phyloP scores from a whole-genome alignment of 495 filamentous ascomycete species.

The Hyaloscypha variabilis region DNA sequence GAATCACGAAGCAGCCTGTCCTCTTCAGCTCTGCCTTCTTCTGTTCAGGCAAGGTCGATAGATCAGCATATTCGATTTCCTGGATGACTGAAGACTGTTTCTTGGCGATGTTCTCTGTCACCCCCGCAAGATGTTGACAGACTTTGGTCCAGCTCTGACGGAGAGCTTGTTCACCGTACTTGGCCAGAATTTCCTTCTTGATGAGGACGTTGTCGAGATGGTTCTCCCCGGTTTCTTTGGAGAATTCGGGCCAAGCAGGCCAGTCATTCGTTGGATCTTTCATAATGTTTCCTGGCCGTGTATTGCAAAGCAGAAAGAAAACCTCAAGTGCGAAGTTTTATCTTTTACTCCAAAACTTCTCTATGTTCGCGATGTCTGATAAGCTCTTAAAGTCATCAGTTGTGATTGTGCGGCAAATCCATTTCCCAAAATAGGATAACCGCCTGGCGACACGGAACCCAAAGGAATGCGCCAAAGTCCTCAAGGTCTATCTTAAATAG shows the following conservation, averaged over 20 bases:
- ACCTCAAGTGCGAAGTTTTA: no score
- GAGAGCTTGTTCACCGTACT: not conserved
- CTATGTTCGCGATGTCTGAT: no score
- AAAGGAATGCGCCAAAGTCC: no score
- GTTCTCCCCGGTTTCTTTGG: not conserved
- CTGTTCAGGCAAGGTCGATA: not conserved
- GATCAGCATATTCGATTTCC: not conserved
- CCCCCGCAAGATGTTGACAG: constrained; percentile 10
- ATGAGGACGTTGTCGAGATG: not conserved
- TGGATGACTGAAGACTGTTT: constrained; percentile 13
- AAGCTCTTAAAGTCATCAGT: no score
- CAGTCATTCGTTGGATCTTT: not conserved
- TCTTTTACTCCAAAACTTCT: no score
- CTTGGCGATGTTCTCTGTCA: constrained; percentile 16
- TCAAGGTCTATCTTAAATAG: no score
- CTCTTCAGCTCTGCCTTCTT: constrained; percentile 1
- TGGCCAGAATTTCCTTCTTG: not conserved
- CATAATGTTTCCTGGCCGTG: not conserved
- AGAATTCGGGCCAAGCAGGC: not conserved
- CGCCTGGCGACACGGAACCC: no score
- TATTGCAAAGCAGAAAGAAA: not conserved
- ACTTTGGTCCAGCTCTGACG: constrained; percentile 21
- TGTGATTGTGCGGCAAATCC: no score
- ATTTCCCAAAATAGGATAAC: no score
- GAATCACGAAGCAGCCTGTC: constrained; percentile 6